These are phyloP conservation scores for Pseudoneurospora amorphoporcata DNA, from an alignment of 495 filamentous ascomycete species.

Conservation along the genomic window DNA sequence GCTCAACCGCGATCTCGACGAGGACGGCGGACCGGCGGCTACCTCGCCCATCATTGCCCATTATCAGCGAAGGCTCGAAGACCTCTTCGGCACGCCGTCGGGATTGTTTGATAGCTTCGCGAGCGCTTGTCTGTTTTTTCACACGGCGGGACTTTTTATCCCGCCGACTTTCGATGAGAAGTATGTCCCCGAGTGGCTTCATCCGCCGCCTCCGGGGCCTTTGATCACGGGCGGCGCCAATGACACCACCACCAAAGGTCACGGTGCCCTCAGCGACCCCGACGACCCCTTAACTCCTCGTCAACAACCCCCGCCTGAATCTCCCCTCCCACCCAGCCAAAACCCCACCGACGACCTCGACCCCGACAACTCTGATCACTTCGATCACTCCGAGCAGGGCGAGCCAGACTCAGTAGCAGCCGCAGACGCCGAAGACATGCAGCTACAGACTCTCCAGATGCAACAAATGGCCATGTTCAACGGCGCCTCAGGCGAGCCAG, in stretches of 20 bases:
- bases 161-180: conserved; percentile 24
- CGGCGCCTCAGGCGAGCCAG: not conserved
- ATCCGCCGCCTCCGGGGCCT: not conserved
- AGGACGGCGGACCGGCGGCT: not conserved
- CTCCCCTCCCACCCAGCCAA: not conserved
- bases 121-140: conserved; percentile 42
- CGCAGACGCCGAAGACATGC: not conserved
- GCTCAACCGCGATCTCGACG: not conserved
- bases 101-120: conserved; percentile 44
- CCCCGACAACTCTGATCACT: not conserved
- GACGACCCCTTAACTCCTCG: not conserved
- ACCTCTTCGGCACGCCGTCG: conserved; percentile 31
- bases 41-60: not conserved
- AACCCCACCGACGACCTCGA: not conserved
- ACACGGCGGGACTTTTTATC: conserved; percentile 29
- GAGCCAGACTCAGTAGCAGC: not conserved
- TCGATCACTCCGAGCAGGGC: not conserved
- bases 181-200: not conserved
- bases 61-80: not conserved
- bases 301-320: not conserved
- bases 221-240: not conserved
- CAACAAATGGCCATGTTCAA: not conserved
- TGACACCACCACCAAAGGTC: no score
- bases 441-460: no score
- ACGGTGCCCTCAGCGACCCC: not conserved